Evolutionary conservation across 1,284 basidiomycete genomes (phyloP).

Genomic region (Somion occarium): DNA sequence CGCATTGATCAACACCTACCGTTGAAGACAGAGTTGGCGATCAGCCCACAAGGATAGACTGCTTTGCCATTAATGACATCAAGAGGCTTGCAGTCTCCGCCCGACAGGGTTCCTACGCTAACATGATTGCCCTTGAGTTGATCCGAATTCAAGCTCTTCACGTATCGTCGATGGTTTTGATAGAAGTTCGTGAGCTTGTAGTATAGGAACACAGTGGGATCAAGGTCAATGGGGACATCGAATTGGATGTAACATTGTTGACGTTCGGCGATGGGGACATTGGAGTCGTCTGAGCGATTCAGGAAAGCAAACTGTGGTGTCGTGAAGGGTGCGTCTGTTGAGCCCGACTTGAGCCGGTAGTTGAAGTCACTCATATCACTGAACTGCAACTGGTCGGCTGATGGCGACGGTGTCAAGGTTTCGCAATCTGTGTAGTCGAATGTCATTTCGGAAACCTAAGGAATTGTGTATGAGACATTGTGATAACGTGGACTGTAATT

Average conservation of each 20-base stretch:
- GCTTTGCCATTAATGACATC: conserved; percentile 48
- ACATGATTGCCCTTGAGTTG: conserved; percentile 82
- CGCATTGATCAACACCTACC: conserved; percentile 44
- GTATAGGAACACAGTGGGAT: conserved; percentile 84
- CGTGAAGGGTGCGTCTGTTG: conserved; percentile 42
- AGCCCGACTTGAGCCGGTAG: conserved; percentile 66
- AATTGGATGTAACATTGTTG: conserved; percentile 78
- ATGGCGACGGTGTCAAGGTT: conserved; percentile 44
- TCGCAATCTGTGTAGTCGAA: conserved; percentile 96
- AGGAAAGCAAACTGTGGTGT: conserved; percentile 70
- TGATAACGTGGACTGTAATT: not conserved
- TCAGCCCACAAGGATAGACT: conserved; percentile 94
- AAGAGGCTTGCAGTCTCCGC: conserved; percentile 89
- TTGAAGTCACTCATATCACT: conserved; percentile 51
- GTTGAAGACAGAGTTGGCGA: conserved; percentile 98
- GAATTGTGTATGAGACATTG: conserved; percentile 1
- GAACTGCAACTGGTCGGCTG: conserved; percentile 33
- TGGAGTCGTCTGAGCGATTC: conserved; percentile 37
- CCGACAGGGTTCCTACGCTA: conserved; percentile 47
- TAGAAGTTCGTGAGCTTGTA: conserved; percentile 97
- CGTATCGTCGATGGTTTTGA: conserved; percentile 98
- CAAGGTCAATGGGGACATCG: conserved; percentile 75
- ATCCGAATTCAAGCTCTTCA: conserved; percentile 83
- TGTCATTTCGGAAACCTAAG: conserved; percentile 88
- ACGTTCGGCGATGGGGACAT: conserved; percentile 39